These are phyloP conservation scores for Calonectria crousiana DNA, from an alignment of 2,329 filamentous ascomycete genomes.

Conservation along the genomic window DNA sequence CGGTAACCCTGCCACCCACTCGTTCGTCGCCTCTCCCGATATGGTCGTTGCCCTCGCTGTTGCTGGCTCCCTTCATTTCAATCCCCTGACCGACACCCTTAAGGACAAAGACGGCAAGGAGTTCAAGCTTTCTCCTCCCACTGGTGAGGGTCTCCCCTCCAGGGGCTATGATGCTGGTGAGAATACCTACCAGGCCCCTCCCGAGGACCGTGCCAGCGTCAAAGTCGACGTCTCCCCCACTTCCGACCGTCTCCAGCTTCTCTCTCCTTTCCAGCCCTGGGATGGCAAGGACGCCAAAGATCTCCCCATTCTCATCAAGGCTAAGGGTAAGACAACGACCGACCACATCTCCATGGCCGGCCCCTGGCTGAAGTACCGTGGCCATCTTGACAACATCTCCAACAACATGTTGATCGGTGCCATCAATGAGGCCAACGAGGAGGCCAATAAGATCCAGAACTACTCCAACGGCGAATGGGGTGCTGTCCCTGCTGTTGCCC, in stretches of 20 bases:
- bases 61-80: conserved; percentile 90
- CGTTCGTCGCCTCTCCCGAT: conserved; percentile 92
- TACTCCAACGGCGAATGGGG: conserved; percentile 84
- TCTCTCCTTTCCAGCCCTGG: conserved; percentile 89
- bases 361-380: conserved; percentile 98
- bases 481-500: conserved; percentile 91
- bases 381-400: conserved; percentile 98
- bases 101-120: conserved; percentile 98
- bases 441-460: conserved; percentile 99
- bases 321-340: conserved; percentile 97
- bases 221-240: conserved; percentile 85
- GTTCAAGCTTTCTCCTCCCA: conserved; percentile 86
- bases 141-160: conserved; percentile 82
- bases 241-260: conserved; percentile 94
- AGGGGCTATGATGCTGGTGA: conserved; percentile 90
- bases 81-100: conserved; percentile 91
- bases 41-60: conserved; percentile 88
- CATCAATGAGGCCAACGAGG: conserved; percentile 93
- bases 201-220: conserved; percentile 79
- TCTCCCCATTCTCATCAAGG: conserved; percentile 95
- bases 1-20: conserved; percentile 93
- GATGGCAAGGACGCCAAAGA: conserved; percentile 89
- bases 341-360: conserved; percentile 98
- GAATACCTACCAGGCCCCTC: conserved; percentile 97
- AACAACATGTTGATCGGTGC: conserved; percentile 99